phyloP scores from a whole-genome alignment of 2,329 filamentous ascomycete species.

The Colletotrichum lupini region DNA sequence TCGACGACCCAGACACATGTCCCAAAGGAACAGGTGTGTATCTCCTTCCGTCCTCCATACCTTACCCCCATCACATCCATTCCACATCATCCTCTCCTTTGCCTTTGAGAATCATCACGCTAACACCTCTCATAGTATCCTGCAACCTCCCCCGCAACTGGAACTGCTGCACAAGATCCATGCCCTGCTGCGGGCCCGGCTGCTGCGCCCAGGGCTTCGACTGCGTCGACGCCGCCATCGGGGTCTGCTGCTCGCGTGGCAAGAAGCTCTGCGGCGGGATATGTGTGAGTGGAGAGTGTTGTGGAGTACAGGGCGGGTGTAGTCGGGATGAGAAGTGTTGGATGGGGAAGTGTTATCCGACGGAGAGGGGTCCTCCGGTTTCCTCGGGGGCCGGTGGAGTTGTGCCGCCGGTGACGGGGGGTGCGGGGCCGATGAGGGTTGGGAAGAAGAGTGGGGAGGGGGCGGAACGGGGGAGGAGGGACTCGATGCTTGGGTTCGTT shows the following conservation, averaged over 20 bases:
- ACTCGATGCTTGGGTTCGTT: not conserved
- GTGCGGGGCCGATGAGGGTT: not conserved
- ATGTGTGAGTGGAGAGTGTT: conserved; percentile 25
- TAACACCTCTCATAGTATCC: not conserved
- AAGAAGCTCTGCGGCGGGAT: conserved; percentile 13
- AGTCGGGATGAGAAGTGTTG: not conserved
- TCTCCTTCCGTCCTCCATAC: accelerated
- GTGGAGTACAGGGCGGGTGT: not conserved
- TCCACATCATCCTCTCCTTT: too few species aligned
- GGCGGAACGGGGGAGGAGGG: not conserved
- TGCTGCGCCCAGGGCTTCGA: conserved; percentile 15
- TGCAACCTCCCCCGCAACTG: conserved; percentile 33
- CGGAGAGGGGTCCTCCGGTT: not conserved
- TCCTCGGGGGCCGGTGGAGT: conserved; percentile 1
- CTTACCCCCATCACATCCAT: not conserved
- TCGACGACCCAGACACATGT: not conserved
- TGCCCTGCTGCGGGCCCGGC: conserved; percentile 22
- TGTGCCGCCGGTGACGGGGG: not conserved
- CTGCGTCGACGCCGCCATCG: conserved; percentile 26
- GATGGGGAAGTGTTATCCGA: conserved; percentile 10
- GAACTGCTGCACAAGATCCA: conserved; percentile 22
- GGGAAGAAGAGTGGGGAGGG: not conserved
- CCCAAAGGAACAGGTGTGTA: conserved; percentile 4
- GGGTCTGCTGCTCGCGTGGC: conserved; percentile 17
- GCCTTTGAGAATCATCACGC: not conserved